Evolutionary conservation across 495 filamentous ascomycete species (phyloP), one percentile per base, ranked within the genome.

Genomic region (Barbatosphaeria neglecta): DNA sequence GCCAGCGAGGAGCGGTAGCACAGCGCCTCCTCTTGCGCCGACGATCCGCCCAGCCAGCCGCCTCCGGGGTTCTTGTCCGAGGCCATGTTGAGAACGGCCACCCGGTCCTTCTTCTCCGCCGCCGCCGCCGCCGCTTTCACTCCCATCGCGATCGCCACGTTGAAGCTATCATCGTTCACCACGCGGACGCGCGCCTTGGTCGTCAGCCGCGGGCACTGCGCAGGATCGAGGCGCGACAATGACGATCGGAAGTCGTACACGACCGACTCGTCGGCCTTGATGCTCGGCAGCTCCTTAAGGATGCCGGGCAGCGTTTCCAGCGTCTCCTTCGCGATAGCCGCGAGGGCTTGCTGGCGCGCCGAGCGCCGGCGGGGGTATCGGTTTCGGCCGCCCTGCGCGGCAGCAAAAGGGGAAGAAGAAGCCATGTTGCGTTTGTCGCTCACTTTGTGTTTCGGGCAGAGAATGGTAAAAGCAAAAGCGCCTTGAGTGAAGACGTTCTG

Each of bases 1-100:
- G 52, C 63, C 10, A 86, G 70, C 4, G 74, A 81, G 49, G 73
- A 80, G 35, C 80, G 75, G 54, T 74, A 80, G 59, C 75, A 84
- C n/a, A 84, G 59, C 1, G 73, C 68, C 59, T 83, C 81, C 56
- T 85, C 82, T 55, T 84, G 81, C 2, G 81, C 80, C 24, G 64
- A 55, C 5, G 73, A 49, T 13, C 78, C 78, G 6, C 52, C 51
- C 2, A 68, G 50, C 72, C 73, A 84, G n/a, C 73, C 75, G 11
- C 82, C 79, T 20, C 78, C 81, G 11, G 67, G 56, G 0, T 43
- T 56, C 2, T 44, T 24, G 9, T 71, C 70, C 31, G 73, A 81
- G 8, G 78, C 81, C 52, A 82, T 67, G 54, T 83, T 84, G 23
- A 85, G 64, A 15, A 83, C 65, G 24, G 71, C 76, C 5, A 82